These are phyloP conservation scores for Penicillium concentricum DNA, from an alignment of 2,329 filamentous ascomycete genomes.

Conservation along the genomic window DNA sequence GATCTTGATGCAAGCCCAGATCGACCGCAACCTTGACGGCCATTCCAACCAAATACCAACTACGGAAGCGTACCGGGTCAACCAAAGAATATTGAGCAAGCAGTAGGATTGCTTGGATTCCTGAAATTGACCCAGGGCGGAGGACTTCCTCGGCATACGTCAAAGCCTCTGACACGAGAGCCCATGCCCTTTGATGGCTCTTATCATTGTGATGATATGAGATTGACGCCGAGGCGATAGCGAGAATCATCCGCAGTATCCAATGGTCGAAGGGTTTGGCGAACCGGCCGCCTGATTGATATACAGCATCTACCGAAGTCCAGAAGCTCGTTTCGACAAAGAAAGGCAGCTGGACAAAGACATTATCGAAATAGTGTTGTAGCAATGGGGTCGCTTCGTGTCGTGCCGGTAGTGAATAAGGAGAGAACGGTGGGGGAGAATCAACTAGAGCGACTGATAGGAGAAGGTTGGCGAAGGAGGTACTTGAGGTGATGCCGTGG, in stretches of 20 bases:
- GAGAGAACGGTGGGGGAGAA: constrained; percentile 61
- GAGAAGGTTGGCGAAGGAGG: constrained; percentile 88
- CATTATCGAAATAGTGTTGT: constrained; percentile 79
- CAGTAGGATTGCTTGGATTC: constrained; percentile 83
- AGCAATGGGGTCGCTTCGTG: constrained; percentile 67
- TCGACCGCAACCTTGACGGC: constrained; percentile 85
- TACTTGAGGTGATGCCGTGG: constrained; percentile 80
- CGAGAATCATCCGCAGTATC: constrained; percentile 85
- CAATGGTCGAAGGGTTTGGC: constrained; percentile 72
- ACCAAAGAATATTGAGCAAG: constrained; percentile 87
- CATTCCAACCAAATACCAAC: constrained; percentile 90
- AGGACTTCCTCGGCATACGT: constrained; percentile 78
- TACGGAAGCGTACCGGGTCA: constrained; percentile 87
- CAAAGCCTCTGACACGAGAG: constrained; percentile 65
- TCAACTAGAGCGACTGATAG: constrained; percentile 79
- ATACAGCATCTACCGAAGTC: constrained; percentile 76
- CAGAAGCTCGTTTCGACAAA: constrained; percentile 79
- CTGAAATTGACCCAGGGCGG: constrained; percentile 76
- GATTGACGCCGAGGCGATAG: constrained; percentile 72
- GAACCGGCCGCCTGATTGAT: constrained; percentile 64
- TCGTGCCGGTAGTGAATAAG: constrained; percentile 67
- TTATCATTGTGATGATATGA: constrained; percentile 67
- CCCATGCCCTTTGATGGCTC: constrained; percentile 60
- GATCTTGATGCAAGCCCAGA: constrained; percentile 89
- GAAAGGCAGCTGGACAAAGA: constrained; percentile 77